Evolutionary conservation across 2,329 filamentous ascomycete species (phyloP).

Genomic region (Lachnellula subtilissima): DNA sequence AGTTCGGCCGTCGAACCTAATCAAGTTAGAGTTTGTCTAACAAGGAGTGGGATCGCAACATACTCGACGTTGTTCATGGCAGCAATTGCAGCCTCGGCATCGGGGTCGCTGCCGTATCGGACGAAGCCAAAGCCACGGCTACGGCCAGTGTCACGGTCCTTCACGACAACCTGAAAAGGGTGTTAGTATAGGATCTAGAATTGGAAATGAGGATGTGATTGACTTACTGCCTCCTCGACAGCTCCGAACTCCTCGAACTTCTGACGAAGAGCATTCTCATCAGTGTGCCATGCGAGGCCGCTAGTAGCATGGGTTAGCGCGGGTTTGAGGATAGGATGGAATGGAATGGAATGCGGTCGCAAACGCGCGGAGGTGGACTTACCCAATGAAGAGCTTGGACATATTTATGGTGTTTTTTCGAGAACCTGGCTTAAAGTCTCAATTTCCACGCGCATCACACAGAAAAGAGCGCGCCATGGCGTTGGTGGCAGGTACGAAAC

Average conservation of each 20-base stretch:
- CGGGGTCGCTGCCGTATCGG: conserved; percentile 71
- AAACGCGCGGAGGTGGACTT: conserved; percentile 36
- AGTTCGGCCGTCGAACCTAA: conserved; percentile 84
- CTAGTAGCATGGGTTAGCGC: conserved; percentile 43
- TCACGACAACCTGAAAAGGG: conserved; percentile 76
- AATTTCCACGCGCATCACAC: conserved; percentile 34
- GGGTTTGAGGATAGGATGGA: neutral
- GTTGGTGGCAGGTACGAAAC: conserved; percentile 28
- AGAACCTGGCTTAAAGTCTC: conserved; percentile 34
- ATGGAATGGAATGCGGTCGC: neutral
- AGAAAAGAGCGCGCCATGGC: conserved; percentile 31
- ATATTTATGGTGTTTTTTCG: conserved; percentile 46
- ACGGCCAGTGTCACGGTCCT: conserved; percentile 92
- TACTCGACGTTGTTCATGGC: conserved; percentile 90
- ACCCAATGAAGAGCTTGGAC: conserved; percentile 96
- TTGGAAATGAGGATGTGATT: neutral
- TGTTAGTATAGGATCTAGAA: conserved; percentile 7
- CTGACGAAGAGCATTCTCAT: conserved; percentile 76
- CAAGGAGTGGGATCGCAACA: conserved; percentile 31
- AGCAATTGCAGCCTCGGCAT: conserved; percentile 71
- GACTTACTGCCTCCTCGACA: conserved; percentile 91
- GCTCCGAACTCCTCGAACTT: conserved; percentile 91
- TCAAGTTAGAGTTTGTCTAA: conserved; percentile 11
- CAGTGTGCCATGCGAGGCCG: conserved; percentile 97
- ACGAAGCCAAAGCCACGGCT: conserved; percentile 98